phyloP scores from a whole-genome alignment of 176 grass and related monocot genomes.

The Cymbopogon citratus region DNA sequence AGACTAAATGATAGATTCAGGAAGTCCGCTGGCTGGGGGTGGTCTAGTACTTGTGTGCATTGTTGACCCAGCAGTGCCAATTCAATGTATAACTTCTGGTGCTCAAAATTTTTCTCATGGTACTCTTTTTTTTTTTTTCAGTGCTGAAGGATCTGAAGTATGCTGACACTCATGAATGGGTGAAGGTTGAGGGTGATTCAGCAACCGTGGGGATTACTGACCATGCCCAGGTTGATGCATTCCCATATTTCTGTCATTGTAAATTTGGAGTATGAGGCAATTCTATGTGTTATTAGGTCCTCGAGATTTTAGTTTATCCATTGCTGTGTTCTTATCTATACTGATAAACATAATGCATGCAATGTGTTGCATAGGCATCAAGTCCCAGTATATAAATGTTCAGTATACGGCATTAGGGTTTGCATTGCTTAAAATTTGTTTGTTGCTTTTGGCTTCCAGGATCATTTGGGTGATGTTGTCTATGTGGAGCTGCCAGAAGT shows the following conservation, averaged over 20 bases:
- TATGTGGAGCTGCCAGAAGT: slow-evolving; percentile 91
- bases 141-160: slow-evolving; percentile 92
- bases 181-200: slow-evolving; percentile 71
- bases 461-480: slow-evolving; percentile 96
- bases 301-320: not conserved
- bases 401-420: slow-evolving; percentile 1
- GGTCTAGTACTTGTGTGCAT: not conserved
- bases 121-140: slow-evolving; percentile 21
- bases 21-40: not conserved
- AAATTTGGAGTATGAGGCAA: not conserved
- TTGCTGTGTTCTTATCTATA: not conserved
- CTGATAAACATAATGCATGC: not conserved
- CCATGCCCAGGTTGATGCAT: slow-evolving; percentile 80
- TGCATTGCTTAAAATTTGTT: not conserved
- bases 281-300: not conserved
- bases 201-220: slow-evolving; percentile 91
- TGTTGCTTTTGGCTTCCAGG: slow-evolving; percentile 33
- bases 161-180: slow-evolving; percentile 91
- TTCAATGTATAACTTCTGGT: not conserved
- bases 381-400: not conserved
- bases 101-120: not conserved
- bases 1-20: not conserved
- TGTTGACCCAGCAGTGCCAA: not conserved
- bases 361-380: not conserved
- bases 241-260: not conserved